Percentiles rank a stretch among this genome's conserved stretches.
These are phyloP conservation scores for Schizosaccharomyces osmophilus DNA, from an alignment of 805 yeast species.

Conservation along the genomic window DNA sequence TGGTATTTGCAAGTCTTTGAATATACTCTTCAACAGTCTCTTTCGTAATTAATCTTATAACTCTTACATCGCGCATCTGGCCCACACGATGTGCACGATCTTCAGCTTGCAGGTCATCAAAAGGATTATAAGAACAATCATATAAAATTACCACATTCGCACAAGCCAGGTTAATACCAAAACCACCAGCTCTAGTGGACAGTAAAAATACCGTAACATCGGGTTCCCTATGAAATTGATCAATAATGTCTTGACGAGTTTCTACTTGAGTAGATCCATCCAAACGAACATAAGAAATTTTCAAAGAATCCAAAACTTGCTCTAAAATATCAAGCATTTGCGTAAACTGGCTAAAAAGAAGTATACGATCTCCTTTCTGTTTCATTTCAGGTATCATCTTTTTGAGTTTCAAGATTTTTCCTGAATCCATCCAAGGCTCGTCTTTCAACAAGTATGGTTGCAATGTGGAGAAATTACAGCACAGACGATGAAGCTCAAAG, in stretches of 20 bases:
- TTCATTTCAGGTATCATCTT: slow-evolving; percentile 36
- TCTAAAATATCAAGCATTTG: slow-evolving; percentile 79
- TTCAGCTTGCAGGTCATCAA: slow-evolving; percentile 95
- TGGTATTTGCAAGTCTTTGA: slow-evolving; percentile 62
- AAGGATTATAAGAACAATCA: slow-evolving; percentile 92
- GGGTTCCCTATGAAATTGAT: slow-evolving; percentile 60
- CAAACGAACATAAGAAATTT: slow-evolving; percentile 51
- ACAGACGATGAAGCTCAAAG: slow-evolving; percentile 55
- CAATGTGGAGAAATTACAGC: slow-evolving; percentile 50
- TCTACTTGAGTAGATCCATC: slow-evolving; percentile 89
- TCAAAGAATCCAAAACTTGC: slow-evolving; percentile 35
- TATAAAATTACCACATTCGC: slow-evolving; percentile 80
- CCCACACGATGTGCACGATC: slow-evolving; percentile 97
- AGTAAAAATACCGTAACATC: slow-evolving; percentile 65
- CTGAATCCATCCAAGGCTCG: slow-evolving; percentile 20
- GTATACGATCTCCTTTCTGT: slow-evolving; percentile 34
- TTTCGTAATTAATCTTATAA: slow-evolving; percentile 45
- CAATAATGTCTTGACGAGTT: slow-evolving; percentile 75
- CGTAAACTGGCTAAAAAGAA: slow-evolving; percentile 78
- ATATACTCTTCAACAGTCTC: slow-evolving; percentile 50
- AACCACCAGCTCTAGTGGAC: slow-evolving; percentile 95
- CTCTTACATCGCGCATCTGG: slow-evolving; percentile 61
- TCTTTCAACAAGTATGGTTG: slow-evolving; percentile 28
- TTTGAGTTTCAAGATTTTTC: slow-evolving; percentile 40
- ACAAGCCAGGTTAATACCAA: slow-evolving; percentile 87